Evolutionary conservation across 768 basidiomycete species (phyloP), one percentile per base, ranked within the genome.

Genomic region (Panaeolus cyanescens): DNA sequence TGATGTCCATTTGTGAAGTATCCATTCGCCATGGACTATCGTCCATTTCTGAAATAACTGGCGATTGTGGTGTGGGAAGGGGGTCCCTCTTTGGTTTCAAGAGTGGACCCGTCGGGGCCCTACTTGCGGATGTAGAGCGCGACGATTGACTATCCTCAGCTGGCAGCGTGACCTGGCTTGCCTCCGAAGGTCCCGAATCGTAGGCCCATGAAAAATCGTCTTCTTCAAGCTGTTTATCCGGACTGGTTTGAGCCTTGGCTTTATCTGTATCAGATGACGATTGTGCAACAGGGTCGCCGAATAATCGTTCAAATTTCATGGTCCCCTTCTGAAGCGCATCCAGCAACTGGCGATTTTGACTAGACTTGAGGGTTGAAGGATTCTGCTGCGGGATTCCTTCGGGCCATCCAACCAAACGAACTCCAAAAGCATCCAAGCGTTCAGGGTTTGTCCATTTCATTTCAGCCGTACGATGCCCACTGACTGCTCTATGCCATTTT

Each of bases 371-470:
- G 9, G 80, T 73, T 30, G 88, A 89, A 5, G 89, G 89, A 64
- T 89, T 90, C 64, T 83, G 82, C 22, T 75, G 71, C 6, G 87
- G 87, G 22, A 90, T 79, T 31, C 74, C 74, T 22, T 78, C 62
- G 9, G 89, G 89, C 89, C 89, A 90, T 39, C 89, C 89, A 13
- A 84, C 76, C 45, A 90, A 70, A 57, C 77, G 80, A 32, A 90
- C 84, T 9, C 85, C 85, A 64, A 88, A 89, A 5, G 75, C 66
- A 64, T 79, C 75, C 55, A 90, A 69, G 42, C 83, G 78, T 25
- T 84, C 81, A 55, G 83, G 88, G 67, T 87, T 88, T 8, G 85
- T 85, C 89, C 89, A 90, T 70, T 86, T 89, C 89, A 90, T 90
- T 66, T 90, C 89, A 20, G 89, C 88, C 58, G 79, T 85, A 10